A percentile compares a stretch with the other conserved stretches of the same genome.
These are phyloP conservation scores for Sclerotiophoma versabilis DNA, from an alignment of 2,329 filamentous ascomycete species.

Conservation along the genomic window DNA sequence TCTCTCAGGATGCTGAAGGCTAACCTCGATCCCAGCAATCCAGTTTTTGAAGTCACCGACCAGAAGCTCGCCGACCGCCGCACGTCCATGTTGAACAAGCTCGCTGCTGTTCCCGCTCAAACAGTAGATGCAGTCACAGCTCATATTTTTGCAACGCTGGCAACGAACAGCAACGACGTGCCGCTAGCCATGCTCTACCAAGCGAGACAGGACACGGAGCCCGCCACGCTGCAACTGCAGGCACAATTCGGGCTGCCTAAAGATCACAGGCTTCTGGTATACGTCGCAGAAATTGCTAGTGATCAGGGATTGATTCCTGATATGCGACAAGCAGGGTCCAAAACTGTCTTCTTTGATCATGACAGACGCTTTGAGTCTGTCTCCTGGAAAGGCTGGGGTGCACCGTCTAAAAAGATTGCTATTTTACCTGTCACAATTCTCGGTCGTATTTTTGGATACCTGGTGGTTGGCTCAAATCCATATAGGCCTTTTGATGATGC, in stretches of 20 bases:
- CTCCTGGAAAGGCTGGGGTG: conserved; percentile 30
- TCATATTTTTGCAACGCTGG: conserved; percentile 29
- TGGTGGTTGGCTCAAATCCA: conserved; percentile 42
- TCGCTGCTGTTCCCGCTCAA: conserved; percentile 27
- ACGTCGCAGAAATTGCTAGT: conserved; percentile 21
- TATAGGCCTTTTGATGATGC: conserved; percentile 36
- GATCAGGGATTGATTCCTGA: conserved; percentile 27
- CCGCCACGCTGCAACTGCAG: conserved; percentile 22
- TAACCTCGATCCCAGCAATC: conserved; percentile 15
- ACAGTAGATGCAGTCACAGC: conserved; percentile 16
- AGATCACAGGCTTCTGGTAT: conserved; percentile 29
- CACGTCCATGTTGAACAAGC: conserved; percentile 33
- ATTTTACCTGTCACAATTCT: conserved; percentile 28
- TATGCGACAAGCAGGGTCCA: conserved; percentile 22
- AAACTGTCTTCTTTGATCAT: conserved; percentile 20
- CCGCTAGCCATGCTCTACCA: conserved; percentile 36
- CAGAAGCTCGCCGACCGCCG: conserved; percentile 33
- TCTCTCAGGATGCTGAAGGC: neutral
- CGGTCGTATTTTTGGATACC: conserved; percentile 26
- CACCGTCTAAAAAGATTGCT: conserved; percentile 28
- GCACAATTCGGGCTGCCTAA: conserved; percentile 33
- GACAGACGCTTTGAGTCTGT: conserved; percentile 33
- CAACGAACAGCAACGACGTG: conserved; percentile 30
- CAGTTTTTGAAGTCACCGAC: conserved; percentile 35
- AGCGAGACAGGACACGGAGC: conserved; percentile 4